These are phyloP conservation scores for Hypoxylon trugodes DNA, from an alignment of 495 filamentous ascomycete genomes.

Conservation along the genomic window DNA sequence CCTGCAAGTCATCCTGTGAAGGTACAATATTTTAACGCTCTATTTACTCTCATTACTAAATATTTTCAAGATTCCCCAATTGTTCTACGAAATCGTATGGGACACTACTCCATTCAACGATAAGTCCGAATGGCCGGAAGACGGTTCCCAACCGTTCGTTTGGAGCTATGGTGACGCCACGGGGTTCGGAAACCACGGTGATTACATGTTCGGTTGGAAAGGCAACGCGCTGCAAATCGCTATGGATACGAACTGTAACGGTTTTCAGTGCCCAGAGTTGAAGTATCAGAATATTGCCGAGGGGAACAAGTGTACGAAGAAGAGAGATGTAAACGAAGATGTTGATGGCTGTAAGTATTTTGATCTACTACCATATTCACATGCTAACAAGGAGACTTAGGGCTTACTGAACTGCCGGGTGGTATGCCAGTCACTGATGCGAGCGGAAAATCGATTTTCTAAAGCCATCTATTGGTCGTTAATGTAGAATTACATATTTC, in stretches of 20 bases:
- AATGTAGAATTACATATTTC: too few species aligned
- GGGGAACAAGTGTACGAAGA: constrained; percentile 45
- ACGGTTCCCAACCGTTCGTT: constrained; percentile 55
- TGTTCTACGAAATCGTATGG: constrained; percentile 52
- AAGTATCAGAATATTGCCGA: constrained; percentile 38
- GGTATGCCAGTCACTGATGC: constrained; percentile 39
- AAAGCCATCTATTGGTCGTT: too few species aligned
- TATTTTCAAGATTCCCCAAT: constrained; percentile 47
- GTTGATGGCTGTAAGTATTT: constrained; percentile 45
- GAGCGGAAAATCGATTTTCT: constrained; percentile 21
- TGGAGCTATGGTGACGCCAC: constrained; percentile 52
- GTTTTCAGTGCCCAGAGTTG: constrained; percentile 32
- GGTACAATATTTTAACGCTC: not conserved
- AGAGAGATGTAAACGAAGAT: constrained; percentile 39
- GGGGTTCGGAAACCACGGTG: constrained; percentile 36
- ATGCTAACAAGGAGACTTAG: constrained; percentile 11
- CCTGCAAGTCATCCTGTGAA: constrained; percentile 43
- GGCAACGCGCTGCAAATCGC: constrained; percentile 40
- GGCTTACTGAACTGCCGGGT: constrained; percentile 38
- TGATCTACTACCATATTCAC: not conserved
- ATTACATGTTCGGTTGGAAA: constrained; percentile 45
- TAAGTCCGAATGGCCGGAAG: constrained; percentile 49
- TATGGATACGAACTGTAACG: constrained; percentile 39
- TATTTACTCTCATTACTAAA: too few species aligned
- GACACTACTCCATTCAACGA: constrained; percentile 52